Evolutionary conservation across 495 filamentous ascomycete genomes (phyloP).

Genomic region (Penicillium daleae): DNA sequence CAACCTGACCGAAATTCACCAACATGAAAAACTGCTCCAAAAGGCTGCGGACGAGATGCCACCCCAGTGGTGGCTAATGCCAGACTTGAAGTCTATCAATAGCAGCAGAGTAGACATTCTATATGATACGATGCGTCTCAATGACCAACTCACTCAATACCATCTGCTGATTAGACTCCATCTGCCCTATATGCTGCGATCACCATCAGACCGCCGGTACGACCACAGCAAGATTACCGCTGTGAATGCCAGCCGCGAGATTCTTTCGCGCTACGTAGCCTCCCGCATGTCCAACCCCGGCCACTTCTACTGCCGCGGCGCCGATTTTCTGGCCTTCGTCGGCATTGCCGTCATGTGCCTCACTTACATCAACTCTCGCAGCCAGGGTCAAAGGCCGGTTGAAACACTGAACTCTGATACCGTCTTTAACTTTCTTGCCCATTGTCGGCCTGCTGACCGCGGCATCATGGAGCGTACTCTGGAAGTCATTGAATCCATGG

Average conservation of each 20-base stretch:
- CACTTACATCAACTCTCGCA: conserved; percentile 33
- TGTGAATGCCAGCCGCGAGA: conserved; percentile 47
- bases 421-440: conserved; percentile 37
- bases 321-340: conserved; percentile 56
- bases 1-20: conserved; percentile 30
- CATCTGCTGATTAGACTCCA: conserved; percentile 34
- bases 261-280: conserved; percentile 20
- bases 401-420: conserved; percentile 1
- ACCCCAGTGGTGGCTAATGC: conserved; percentile 42
- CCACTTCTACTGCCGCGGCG: conserved; percentile 49
- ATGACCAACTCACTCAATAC: conserved; percentile 44
- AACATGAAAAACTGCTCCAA: conserved; percentile 50
- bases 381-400: conserved; percentile 6
- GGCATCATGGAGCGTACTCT: conserved; percentile 46
- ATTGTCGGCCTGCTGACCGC: conserved; percentile 48
- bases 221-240: conserved; percentile 38
- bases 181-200: conserved; percentile 27
- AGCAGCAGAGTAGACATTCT: conserved; percentile 11
- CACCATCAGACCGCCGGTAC: conserved; percentile 20
- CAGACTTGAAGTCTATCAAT: conserved; percentile 11
- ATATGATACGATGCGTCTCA: conserved; percentile 19
- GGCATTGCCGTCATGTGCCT: conserved; percentile 42
- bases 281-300: conserved; percentile 21
- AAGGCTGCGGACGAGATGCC: conserved; percentile 41
- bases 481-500: conserved; percentile 38